Evolutionary conservation across 306 rosid genomes (phyloP).

Genomic region (Malus fusca): DNA sequence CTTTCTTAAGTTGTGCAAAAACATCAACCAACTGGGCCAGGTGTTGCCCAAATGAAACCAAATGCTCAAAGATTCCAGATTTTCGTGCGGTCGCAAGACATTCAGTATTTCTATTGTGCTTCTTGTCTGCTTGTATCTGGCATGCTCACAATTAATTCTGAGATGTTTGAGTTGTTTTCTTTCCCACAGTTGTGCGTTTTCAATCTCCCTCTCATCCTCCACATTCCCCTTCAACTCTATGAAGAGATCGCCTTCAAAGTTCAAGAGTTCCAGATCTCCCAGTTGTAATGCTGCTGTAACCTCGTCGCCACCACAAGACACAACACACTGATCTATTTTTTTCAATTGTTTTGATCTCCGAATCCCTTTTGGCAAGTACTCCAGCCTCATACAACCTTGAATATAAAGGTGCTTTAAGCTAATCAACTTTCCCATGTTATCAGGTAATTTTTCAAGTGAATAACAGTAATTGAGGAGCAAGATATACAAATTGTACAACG

Average conservation of each 20-base stretch:
- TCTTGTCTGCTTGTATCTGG: neutral
- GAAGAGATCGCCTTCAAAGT: accelerated
- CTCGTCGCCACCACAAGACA: neutral
- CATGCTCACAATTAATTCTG: accelerated
- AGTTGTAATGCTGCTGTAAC: neutral
- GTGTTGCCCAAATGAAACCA: neutral
- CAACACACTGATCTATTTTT: neutral
- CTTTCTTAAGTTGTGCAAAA: neutral
- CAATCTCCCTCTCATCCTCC: neutral
- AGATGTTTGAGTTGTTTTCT: neutral
- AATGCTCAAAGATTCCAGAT: neutral
- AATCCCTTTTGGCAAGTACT: neutral
- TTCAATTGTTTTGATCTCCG: neutral
- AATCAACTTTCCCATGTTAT: neutral
- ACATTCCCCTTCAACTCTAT: neutral
- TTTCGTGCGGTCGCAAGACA: neutral
- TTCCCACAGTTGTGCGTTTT: neutral
- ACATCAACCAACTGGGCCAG: neutral
- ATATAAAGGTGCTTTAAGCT: neutral
- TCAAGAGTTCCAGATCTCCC: neutral
- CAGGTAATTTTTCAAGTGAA: neutral
- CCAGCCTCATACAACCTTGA: accelerated
- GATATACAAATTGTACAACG: neutral
- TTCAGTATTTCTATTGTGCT: neutral
- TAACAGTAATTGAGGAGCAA: accelerated